Conservation (phyloP, 495 filamentous ascomycete species). For the Parathielavia appendiculata region DNA sequence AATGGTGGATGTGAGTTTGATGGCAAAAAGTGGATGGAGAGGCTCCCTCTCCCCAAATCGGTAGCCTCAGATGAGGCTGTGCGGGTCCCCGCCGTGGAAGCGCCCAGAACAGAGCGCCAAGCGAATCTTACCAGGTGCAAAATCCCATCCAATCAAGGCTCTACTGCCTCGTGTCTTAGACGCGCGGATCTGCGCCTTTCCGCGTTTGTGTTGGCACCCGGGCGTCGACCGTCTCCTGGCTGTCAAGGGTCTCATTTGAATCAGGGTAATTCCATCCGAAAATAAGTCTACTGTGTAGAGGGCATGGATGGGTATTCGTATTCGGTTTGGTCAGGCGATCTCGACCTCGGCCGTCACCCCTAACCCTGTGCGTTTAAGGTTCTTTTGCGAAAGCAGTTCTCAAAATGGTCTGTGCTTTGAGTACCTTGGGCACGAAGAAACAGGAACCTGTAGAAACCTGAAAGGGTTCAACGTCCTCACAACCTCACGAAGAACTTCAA, state of each 20-base stretch:
- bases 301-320: too few species aligned
- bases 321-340: too few species aligned
- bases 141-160: slow-evolving; percentile 10
- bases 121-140: too few species aligned
- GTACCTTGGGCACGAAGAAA: too few species aligned
- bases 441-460: too few species aligned
- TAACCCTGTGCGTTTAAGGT: background rate
- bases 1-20: background rate
- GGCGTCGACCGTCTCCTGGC: background rate
- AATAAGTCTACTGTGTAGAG: too few species aligned
- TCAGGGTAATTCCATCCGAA: background rate
- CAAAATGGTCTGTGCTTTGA: background rate
- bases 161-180: background rate
- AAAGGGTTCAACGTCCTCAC: too few species aligned
- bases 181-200: background rate
- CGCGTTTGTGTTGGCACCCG: background rate
- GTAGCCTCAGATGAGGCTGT: slow-evolving; percentile 17
- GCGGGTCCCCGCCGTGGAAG: background rate
- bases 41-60: slow-evolving; percentile 12
- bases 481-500: too few species aligned
- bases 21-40: background rate
- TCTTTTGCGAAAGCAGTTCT: background rate
- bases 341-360: background rate
- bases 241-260: background rate
- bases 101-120: slow-evolving; percentile 12